Base-by-base conservation (phyloP, 1,139 yeast genomes). In the Yamadazyma spencermartinsiae region DNA sequence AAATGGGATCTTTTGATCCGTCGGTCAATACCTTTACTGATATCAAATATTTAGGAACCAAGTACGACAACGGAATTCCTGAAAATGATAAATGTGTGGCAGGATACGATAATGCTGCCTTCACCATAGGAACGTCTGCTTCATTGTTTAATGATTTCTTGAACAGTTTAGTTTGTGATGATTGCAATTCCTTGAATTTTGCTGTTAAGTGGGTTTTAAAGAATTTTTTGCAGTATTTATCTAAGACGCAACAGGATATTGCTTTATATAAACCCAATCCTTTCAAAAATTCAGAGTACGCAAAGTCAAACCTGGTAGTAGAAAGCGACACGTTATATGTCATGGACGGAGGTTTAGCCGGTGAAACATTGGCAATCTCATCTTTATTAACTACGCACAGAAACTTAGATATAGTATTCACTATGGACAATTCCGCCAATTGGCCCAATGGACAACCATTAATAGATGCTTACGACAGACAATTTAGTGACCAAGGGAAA, bases 31-130 rank as follows among this genome's bases (percentile, higher is more conserved):
- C 69, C 1, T 68, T 68, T 43, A 57, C 65, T 18, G 68, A 69
- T 41, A 51, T 63, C 20, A 58, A 58, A 44, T 69, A 68, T 38
- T 46, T 69, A 42, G 72, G 72, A 4, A 56, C 69, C 7, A 50
- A 58, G 1, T 62, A 63, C 11, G 48, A 48, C 30, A 60, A 64
- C 41, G 74, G 74, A 4, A 40, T 42, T 18, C 62, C 69, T 8
- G 19, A 21, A 5, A 51, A 52, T 33, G 54, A 49, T 12, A 45
- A 51, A 9, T 86, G 95, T 63, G 62, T 78, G 40, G 73, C 69
- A 11, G 95, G 94, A 2, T 81, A 74, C 46, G 95, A 86, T 58
- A 86, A 86, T 55, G 83, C 86, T 4, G 95, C 90, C 1, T 86
- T 77, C 56, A 67, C 83, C 30, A 62, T 85, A 61, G 95, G 94